These are phyloP conservation scores for Ophiobolus disseminans DNA, from an alignment of 2,329 filamentous ascomycete genomes.

Conservation along the genomic window DNA sequence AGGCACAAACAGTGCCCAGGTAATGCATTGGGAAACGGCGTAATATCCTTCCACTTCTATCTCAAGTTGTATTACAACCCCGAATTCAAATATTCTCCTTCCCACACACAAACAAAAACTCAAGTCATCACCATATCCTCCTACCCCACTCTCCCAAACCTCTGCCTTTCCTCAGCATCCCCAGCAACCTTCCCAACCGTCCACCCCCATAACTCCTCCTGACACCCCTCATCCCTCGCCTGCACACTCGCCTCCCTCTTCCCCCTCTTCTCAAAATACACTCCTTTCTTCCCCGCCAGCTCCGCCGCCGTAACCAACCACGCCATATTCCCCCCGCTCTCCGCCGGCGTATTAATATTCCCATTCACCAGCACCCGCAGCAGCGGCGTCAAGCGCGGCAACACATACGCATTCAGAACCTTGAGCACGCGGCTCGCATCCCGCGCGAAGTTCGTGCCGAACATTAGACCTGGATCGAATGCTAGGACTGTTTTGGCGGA, in stretches of 20 bases:
- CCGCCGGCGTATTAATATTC: slow-evolving; percentile 51
- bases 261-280: slow-evolving; percentile 55
- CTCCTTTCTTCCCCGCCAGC: slow-evolving; percentile 45
- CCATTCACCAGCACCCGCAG: slow-evolving; percentile 39
- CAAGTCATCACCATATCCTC: too few species aligned
- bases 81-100: too few species aligned
- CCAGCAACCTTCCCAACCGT: slow-evolving; percentile 47
- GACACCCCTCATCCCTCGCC: slow-evolving; percentile 55
- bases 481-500: slow-evolving; percentile 49
- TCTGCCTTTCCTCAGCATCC: slow-evolving; percentile 30
- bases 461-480: slow-evolving; percentile 60
- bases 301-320: slow-evolving; percentile 49
- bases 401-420: slow-evolving; percentile 10
- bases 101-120: too few species aligned
- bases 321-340: slow-evolving; percentile 53
- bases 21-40: too few species aligned
- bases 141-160: too few species aligned
- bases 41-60: too few species aligned
- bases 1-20: too few species aligned
- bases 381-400: slow-evolving; percentile 46
- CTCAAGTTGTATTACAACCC: too few species aligned
- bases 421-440: slow-evolving; percentile 21
- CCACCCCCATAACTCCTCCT: slow-evolving; percentile 56
- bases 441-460: slow-evolving; percentile 54
- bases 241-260: slow-evolving; percentile 52